Percentiles rank a stretch among this genome's conserved stretches.
Conservation (phyloP, 2,329 filamentous ascomycete genomes). For the Cytospora schulzeri region DNA sequence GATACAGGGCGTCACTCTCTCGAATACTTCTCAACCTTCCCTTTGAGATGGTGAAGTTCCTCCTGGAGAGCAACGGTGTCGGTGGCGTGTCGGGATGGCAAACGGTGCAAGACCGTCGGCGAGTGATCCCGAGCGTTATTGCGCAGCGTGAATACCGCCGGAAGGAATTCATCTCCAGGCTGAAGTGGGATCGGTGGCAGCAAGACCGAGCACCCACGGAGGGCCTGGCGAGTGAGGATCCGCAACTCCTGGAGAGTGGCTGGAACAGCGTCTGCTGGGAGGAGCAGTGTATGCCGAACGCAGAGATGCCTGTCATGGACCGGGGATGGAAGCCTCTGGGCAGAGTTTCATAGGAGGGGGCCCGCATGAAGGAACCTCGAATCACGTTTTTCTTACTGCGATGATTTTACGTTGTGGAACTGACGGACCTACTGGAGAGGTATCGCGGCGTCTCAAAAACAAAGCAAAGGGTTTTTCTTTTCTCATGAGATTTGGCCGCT, state of each 20-base stretch:
- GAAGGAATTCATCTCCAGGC: slow-evolving; percentile 32
- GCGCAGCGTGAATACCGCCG: slow-evolving; percentile 61
- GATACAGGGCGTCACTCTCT: slow-evolving; percentile 58
- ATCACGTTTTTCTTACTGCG: neutral
- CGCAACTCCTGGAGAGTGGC: slow-evolving; percentile 40
- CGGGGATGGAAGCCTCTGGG: slow-evolving; percentile 48
- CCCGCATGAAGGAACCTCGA: slow-evolving; percentile 1
- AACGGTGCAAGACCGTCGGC: slow-evolving; percentile 49
- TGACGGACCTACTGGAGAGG: neutral
- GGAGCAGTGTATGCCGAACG: slow-evolving; percentile 44
- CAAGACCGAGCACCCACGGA: slow-evolving; percentile 12
- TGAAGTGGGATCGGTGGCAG: slow-evolving; percentile 18
- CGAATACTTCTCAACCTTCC: slow-evolving; percentile 71
- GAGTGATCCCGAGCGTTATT: slow-evolving; percentile 53
- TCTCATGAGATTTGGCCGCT: slow-evolving; percentile 10
- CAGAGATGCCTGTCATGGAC: slow-evolving; percentile 45
- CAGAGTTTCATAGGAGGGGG: slow-evolving; percentile 6
- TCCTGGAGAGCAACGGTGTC: slow-evolving; percentile 63
- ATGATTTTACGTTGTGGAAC: slow-evolving; percentile 10
- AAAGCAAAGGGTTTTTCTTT: neutral
- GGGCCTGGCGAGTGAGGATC: slow-evolving; percentile 43
- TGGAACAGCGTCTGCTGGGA: slow-evolving; percentile 55
- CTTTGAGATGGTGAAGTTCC: slow-evolving; percentile 64
- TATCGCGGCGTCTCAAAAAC: slow-evolving; percentile 22
- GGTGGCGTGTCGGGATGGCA: slow-evolving; percentile 55